phyloP scores from a whole-genome alignment of 2,329 filamentous ascomycete genomes.

The Paracoccidioides lutzii region DNA sequence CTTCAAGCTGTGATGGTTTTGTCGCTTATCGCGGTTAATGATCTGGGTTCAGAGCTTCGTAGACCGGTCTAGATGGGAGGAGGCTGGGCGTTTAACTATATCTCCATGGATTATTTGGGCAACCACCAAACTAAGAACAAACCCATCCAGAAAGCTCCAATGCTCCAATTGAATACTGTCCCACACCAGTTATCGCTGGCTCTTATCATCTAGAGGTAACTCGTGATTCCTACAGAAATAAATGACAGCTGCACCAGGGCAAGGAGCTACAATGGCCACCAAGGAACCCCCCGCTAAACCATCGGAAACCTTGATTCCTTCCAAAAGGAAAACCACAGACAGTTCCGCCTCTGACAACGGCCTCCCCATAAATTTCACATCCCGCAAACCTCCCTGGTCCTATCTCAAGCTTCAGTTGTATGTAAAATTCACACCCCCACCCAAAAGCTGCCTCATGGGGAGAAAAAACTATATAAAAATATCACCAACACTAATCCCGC shows the following conservation, averaged over 20 bases:
- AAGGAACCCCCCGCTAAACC: neutral
- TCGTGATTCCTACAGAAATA: neutral
- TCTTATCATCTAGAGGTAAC: neutral
- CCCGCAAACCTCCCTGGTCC: slow-evolving; percentile 32
- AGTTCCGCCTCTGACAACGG: neutral
- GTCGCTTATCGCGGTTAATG: neutral
- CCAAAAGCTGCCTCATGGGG: neutral
- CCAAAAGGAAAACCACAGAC: slow-evolving; percentile 1
- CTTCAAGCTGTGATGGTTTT: neutral
- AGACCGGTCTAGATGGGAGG: neutral
- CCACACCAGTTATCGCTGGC: no score
- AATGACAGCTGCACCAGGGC: neutral
- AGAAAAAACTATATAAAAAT: neutral
- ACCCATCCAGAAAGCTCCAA: no score
- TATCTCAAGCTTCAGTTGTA: slow-evolving; percentile 33
- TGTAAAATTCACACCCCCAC: slow-evolving; percentile 2
- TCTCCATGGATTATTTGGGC: no score
- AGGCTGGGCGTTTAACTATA: neutral
- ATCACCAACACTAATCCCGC: slow-evolving; percentile 3
- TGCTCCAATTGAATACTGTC: no score
- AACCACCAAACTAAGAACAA: no score
- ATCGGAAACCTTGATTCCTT: neutral
- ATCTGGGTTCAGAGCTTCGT: no score
- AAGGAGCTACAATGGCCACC: neutral
- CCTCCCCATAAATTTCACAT: slow-evolving; percentile 20